Percentiles rank a stretch among this genome's conserved stretches.
These are phyloP conservation scores for Fragaria vesca DNA, from an alignment of 306 rosid species.

Conservation along the genomic window DNA sequence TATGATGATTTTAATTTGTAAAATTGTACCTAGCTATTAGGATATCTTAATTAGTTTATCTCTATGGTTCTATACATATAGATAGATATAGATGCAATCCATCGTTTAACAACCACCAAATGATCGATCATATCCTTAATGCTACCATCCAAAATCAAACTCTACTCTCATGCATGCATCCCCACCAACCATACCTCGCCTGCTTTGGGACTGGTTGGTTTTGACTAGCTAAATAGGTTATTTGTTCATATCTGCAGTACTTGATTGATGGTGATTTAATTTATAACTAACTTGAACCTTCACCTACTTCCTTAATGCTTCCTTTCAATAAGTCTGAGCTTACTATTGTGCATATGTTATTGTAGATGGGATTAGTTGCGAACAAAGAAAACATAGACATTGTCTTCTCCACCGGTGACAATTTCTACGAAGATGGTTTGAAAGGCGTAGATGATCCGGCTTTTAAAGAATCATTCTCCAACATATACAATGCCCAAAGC, in stretches of 20 bases:
- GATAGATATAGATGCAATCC: too few species aligned
- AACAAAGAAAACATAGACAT: slow-evolving; percentile 48
- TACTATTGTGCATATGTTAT: too few species aligned
- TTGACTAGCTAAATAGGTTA: background rate
- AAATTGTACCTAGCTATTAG: too few species aligned
- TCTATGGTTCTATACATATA: too few species aligned
- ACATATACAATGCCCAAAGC: slow-evolving; percentile 62
- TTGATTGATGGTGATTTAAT: background rate
- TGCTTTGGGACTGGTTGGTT: slow-evolving; percentile 8
- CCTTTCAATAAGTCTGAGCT: too few species aligned
- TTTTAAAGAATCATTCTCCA: slow-evolving; percentile 53
- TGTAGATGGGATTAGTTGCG: slow-evolving; percentile 67
- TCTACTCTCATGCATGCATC: background rate
- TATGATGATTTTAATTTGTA: too few species aligned
- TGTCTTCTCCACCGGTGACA: slow-evolving; percentile 69
- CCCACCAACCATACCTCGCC: background rate
- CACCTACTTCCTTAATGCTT: too few species aligned
- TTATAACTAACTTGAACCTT: background rate
- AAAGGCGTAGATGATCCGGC: slow-evolving; percentile 42
- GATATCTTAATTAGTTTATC: too few species aligned
- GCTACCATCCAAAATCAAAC: background rate
- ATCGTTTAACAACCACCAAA: too few species aligned
- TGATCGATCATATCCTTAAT: background rate
- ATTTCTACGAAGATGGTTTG: slow-evolving; percentile 53
- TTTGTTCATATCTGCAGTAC: background rate